These are phyloP conservation scores for Russula earlei DNA, from an alignment of 768 basidiomycete genomes.

Conservation along the genomic window DNA sequence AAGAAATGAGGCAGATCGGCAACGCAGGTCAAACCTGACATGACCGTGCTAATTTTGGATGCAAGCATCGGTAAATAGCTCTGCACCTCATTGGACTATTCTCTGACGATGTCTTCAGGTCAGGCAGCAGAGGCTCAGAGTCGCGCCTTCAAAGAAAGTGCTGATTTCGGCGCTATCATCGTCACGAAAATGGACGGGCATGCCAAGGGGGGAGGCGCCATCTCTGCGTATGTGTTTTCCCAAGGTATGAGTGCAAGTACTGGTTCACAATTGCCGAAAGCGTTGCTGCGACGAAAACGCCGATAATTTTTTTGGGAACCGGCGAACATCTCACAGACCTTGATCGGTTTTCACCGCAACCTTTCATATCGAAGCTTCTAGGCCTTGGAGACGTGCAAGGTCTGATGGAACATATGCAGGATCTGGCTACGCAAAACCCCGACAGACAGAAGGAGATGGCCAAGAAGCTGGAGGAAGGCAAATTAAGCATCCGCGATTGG, in stretches of 20 bases:
- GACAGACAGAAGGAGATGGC: conserved; percentile 98
- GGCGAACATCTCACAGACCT: conserved; percentile 98
- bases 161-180: conserved; percentile 96
- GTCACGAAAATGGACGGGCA: conserved; percentile 99
- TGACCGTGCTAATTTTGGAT: conserved; percentile 93
- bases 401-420: conserved; percentile 98
- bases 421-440: conserved; percentile 84
- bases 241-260: background rate
- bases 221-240: conserved; percentile 77
- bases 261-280: conserved; percentile 35
- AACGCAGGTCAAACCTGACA: conserved; percentile 89
- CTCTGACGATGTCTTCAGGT: conserved; percentile 33
- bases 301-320: conserved; percentile 96
- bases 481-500: conserved; percentile 95
- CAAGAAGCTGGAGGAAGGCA: conserved; percentile 95
- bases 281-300: conserved; percentile 97
- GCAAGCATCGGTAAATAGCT: conserved; percentile 76
- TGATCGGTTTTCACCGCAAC: conserved; percentile 90
- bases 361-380: conserved; percentile 93
- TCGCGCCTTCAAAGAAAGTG: conserved; percentile 94
- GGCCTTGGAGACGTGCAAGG: conserved; percentile 97
- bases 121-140: conserved; percentile 97
- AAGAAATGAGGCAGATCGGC: conserved; percentile 97
- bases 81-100: background rate
- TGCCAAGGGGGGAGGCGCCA: conserved; percentile 97